Evolutionary conservation across 192 early-diverging fungal genomes (phyloP), one percentile per base, ranked within the genome.

Genomic region (Funneliformis geosporum): DNA sequence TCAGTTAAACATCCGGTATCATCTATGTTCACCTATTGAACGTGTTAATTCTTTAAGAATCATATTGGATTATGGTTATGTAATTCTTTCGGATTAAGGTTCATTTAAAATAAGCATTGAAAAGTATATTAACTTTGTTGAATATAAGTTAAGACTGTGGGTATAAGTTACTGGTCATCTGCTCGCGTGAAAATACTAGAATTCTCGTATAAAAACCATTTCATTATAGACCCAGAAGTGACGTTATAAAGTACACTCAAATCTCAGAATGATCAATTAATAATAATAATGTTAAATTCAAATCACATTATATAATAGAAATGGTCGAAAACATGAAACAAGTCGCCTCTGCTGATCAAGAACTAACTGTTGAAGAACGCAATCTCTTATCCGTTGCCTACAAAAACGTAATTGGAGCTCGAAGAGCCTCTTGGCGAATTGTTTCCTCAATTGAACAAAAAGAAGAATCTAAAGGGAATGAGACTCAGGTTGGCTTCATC

Each of bases 371-470:
- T 69, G 97, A 99, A 90, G 97, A 99, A 87, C 95, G 97, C 82
- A 99, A 99, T 89, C 87, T 99, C 73, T 90, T 99, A 44, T 98
- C 96, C 67, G 97, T 99, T 77, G 97, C 97, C 80, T 99, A 97
- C 93, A 99, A 99, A 94, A 99, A 99, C 87, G 97, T 99, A 76
- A 99, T 99, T 83, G 97, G 97, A 84, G 95, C 97, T 75, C 95
- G 96, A 82, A 95, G 96, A 92, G 98, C 96, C 62, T 98, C 98
- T 75, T 98, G 96, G 96, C 91, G 96, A 87, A 98, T 99, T 84
- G 96, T 98, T 16, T 99, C 96, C 78, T 99, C 98, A 78, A 99
- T 99, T 83, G 98, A 99, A 89, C 93, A 96, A 87, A 99, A 98
- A 95, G 98, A 99, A 90, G 93, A 96, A 85, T 91, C 86, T 82